Conservation (phyloP, 192 early-diverging fungal species). For the Geranomyces variabilis region DNA sequence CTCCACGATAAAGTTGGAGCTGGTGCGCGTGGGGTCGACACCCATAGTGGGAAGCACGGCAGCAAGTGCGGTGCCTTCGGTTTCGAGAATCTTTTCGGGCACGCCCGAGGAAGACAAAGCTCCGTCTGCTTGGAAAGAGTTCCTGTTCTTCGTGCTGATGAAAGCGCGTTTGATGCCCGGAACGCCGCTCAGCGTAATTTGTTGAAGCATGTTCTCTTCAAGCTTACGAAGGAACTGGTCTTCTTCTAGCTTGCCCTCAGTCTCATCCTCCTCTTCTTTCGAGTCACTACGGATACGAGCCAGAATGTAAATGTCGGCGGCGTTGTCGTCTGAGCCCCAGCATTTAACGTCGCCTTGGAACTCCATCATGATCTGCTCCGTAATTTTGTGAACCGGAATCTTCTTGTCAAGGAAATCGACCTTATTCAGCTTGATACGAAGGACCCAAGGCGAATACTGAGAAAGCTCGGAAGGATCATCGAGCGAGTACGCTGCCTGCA, state of each 20-base stretch:
- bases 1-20: conserved; percentile 92
- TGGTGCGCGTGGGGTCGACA: conserved; percentile 79
- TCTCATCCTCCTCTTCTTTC: conserved; percentile 68
- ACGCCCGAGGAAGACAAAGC: conserved; percentile 61
- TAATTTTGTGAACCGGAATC: conserved; percentile 82
- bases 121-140: conserved; percentile 13
- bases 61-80: conserved; percentile 89
- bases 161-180: conserved; percentile 83
- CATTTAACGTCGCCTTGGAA: conserved; percentile 74
- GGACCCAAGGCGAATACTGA: conserved; percentile 60
- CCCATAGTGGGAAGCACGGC: conserved; percentile 84
- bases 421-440: conserved; percentile 57
- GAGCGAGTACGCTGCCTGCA: conserved; percentile 80
- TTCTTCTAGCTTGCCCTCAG: conserved; percentile 66
- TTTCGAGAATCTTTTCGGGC: conserved; percentile 83
- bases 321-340: conserved; percentile 92
- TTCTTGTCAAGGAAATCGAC: conserved; percentile 88
- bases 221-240: conserved; percentile 87
- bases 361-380: conserved; percentile 74
- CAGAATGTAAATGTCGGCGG: conserved; percentile 82
- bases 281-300: conserved; percentile 81
- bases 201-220: conserved; percentile 84
- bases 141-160: conserved; percentile 55
- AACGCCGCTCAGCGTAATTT: conserved; percentile 88
- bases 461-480: conserved; percentile 72